Percentiles rank a stretch among this genome's conserved stretches.
Conservation (phyloP, 176 grass and related monocot species). For the Rhynchospora pubera region DNA sequence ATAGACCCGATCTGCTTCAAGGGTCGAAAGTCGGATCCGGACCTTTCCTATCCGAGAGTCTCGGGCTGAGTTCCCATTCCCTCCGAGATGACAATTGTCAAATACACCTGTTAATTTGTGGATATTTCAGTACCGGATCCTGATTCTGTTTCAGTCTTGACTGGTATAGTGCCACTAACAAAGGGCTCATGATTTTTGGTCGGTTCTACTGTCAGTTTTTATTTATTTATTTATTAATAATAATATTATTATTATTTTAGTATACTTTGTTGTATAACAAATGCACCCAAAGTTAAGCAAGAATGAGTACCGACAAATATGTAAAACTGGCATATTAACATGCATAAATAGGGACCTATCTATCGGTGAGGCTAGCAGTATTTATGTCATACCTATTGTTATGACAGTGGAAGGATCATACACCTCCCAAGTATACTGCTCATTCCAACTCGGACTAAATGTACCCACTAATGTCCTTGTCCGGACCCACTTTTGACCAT, state of each 20-base stretch:
- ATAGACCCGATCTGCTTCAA: constrained; percentile 79
- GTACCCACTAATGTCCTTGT: constrained; percentile 72
- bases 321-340: not conserved
- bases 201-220: too few species aligned
- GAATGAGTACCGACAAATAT: too few species aligned
- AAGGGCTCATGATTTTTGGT: not conserved
- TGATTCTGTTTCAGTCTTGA: not conserved
- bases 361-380: too few species aligned
- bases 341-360: not conserved
- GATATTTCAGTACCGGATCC: not conserved
- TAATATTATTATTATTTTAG: too few species aligned
- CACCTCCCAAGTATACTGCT: constrained; percentile 95
- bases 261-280: too few species aligned
- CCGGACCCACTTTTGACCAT: constrained; percentile 94
- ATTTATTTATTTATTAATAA: too few species aligned
- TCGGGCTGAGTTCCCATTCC: not conserved
- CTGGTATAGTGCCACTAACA: not conserved
- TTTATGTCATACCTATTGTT: constrained; percentile 40
- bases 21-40: constrained; percentile 71
- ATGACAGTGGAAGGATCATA: constrained; percentile 86
- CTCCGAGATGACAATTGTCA: constrained; percentile 81
- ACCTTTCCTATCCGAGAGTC: constrained; percentile 78
- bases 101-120: constrained; percentile 39
- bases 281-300: too few species aligned
- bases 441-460: constrained; percentile 59